Base-by-base conservation (phyloP, 345 rosid species). In the Nasturtium officinale region DNA sequence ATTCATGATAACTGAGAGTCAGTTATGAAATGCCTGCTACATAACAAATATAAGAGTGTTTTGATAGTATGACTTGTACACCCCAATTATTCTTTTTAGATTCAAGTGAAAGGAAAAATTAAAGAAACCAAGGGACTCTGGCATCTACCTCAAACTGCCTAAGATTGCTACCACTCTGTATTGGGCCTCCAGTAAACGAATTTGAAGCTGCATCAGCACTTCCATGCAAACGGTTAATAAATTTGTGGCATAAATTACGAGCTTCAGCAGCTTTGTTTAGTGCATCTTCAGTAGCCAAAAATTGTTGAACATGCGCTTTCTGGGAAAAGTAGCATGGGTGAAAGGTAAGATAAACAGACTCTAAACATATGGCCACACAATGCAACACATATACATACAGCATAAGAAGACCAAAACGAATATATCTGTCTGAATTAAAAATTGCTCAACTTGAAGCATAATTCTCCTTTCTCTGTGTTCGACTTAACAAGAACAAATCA, bases 251-350 rank as follows among this genome's bases (percentile, higher is more conserved):
- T 58, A 87, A 79, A 69, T 84, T 84, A 78, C 92, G 86, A 64
- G 98, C 94, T 82, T 90, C 96, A 26, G 87, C 87, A 77, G 96
- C 90, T 85, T 87, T 93, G 82, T 89, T 90, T 45, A 85, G 80
- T 50, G 98, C 89, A 83, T 89, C 96, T 84, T 93, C 96, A 79
- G 97, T 90, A 42, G 94, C 97, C 81, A 90, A 77, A 86, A 93
- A 90, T 81, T 90, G 98, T 75, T 93, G 92, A 72, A 90, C 96
- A 79, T 93, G 97, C 47, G 97, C 98, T 85, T 93, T 89, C 87
- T 94, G 97, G 46, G 73, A 23, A 73, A 5, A 30, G 33, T 72
- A 72, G 73, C 37, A 23, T 48, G 60, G 20, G 47, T 20, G 9
- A 54, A 43, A 71, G 60, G 52, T 33, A 28, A 47, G 51, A 63